Percentiles rank a stretch among this genome's conserved stretches.
phyloP scores from a whole-genome alignment of 1,284 basidiomycete genomes.

The Coniferiporia weirii region DNA sequence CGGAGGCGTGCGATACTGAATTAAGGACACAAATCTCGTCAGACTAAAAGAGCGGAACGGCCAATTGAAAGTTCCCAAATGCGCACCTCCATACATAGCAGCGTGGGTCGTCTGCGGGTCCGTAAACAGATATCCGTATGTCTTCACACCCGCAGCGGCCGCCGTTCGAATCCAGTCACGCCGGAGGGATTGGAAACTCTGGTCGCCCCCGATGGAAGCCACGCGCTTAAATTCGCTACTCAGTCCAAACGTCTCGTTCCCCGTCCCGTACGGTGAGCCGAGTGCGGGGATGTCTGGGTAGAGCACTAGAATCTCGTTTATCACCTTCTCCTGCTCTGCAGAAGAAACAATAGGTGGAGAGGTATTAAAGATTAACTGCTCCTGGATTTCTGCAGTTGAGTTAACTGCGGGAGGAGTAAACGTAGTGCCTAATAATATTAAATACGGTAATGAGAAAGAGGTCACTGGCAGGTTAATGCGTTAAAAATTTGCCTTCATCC shows the following conservation, averaged over 20 bases:
- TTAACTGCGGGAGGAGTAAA: conserved; percentile 32
- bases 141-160: conserved; percentile 34
- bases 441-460: background rate
- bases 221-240: conserved; percentile 39
- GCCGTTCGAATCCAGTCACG: conserved; percentile 38
- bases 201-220: conserved; percentile 39
- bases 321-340: conserved; percentile 23
- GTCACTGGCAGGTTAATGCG: background rate
- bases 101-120: conserved; percentile 31
- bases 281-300: conserved; percentile 45
- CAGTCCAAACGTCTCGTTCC: conserved; percentile 45
- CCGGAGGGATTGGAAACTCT: conserved; percentile 37
- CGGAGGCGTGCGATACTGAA: conserved; percentile 37
- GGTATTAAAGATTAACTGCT: conserved; percentile 28
- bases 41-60: background rate
- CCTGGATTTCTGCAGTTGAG: conserved; percentile 27
- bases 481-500: conserved; percentile 38
- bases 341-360: conserved; percentile 29
- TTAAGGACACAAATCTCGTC: background rate
- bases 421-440: conserved; percentile 30
- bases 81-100: conserved; percentile 30
- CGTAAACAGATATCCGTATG: conserved; percentile 45
- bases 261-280: conserved; percentile 47
- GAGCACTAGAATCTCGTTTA: conserved; percentile 34
- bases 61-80: too few relatives aligned